Evolutionary conservation across 108 stramenopile species (phyloP), one percentile per base, ranked within the genome.

Genomic region (Nitzschia putrida): DNA sequence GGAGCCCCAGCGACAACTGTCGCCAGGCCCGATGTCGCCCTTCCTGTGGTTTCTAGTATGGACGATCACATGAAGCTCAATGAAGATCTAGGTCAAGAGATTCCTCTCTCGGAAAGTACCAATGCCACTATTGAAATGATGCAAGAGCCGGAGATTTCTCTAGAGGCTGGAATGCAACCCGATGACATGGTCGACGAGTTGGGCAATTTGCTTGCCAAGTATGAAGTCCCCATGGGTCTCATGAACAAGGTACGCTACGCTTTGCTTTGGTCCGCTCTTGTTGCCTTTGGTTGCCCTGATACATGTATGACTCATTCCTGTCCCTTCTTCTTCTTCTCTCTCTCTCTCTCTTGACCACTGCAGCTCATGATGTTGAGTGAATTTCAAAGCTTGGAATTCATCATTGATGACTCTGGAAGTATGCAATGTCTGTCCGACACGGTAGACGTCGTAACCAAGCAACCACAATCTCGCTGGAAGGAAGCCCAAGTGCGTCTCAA

Each of bases 201-300:
- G 24, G 78, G 78, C 14, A 44, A 38, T 13, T 45, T 84, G 8
- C 40, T 84, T 45, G 56, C 44, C 68, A 84, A 84, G 61, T 84
- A 81, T 52, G 83, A 81, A 64, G 83, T 79, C 22, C 83, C 83
- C 59, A 79, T 79, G 64, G 83, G 83, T 34, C 76, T 84, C 55
- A 74, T 81, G 74, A 75, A 78, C 67, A 84, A 76, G 44, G 61
- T 63, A 63, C 16, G 47, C 47, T 49, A n/a, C n/a, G n/a, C n/a
- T n/a, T n/a, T n/a, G n/a, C n/a, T n/a, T n/a, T n/a, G n/a, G 29
- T 51, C 50, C 52, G 52, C 50, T 49, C 40, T 52, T 49, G 22
- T 12, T n/a, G 8, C 8, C 10, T 0, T 5, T 64, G 0, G 23
- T 64, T 47, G 11, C 0, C 23, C 21, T 21, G 12, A 21, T 12